Conservation (phyloP, 805 yeast genomes). For the Kodamaea lidongshanica region DNA sequence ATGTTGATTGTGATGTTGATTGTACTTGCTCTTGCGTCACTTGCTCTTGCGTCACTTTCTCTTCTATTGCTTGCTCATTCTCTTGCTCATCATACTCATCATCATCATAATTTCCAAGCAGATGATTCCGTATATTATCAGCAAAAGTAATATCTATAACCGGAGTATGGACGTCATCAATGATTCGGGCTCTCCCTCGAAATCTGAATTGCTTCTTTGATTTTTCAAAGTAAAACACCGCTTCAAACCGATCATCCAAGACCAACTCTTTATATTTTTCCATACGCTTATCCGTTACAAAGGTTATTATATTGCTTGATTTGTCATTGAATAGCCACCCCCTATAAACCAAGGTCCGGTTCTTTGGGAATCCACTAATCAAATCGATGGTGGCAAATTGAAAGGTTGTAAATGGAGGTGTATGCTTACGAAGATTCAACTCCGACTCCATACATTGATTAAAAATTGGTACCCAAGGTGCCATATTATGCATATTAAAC, state of each 20-base stretch:
- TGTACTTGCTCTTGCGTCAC: slow-evolving; percentile 3
- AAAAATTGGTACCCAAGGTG: slow-evolving; percentile 74
- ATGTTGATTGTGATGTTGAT: not conserved
- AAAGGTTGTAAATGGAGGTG: slow-evolving; percentile 51
- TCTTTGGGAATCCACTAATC: slow-evolving; percentile 46
- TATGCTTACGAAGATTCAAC: slow-evolving; percentile 16
- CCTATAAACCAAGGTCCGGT: slow-evolving; percentile 64
- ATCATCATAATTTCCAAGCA: slow-evolving; percentile 2
- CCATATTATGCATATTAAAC: slow-evolving; percentile 36
- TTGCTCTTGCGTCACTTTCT: too few relatives aligned
- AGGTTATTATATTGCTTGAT: slow-evolving; percentile 58
- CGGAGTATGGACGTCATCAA: slow-evolving; percentile 30
- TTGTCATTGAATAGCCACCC: slow-evolving; percentile 71
- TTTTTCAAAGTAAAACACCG: slow-evolving; percentile 64
- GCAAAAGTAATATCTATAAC: slow-evolving; percentile 25
- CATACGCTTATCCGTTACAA: slow-evolving; percentile 69
- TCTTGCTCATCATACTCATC: slow-evolving; percentile 14
- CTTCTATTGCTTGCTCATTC: too few relatives aligned
- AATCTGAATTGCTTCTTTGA: slow-evolving; percentile 66
- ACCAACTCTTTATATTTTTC: slow-evolving; percentile 51
- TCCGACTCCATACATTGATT: slow-evolving; percentile 48
- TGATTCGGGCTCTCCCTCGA: slow-evolving; percentile 54
- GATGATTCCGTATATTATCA: slow-evolving; percentile 17
- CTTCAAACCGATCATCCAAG: slow-evolving; percentile 57
- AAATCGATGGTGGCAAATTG: slow-evolving; percentile 63